Conservation (phyloP, 768 basidiomycete species). For the Leccinellum albellum region DNA sequence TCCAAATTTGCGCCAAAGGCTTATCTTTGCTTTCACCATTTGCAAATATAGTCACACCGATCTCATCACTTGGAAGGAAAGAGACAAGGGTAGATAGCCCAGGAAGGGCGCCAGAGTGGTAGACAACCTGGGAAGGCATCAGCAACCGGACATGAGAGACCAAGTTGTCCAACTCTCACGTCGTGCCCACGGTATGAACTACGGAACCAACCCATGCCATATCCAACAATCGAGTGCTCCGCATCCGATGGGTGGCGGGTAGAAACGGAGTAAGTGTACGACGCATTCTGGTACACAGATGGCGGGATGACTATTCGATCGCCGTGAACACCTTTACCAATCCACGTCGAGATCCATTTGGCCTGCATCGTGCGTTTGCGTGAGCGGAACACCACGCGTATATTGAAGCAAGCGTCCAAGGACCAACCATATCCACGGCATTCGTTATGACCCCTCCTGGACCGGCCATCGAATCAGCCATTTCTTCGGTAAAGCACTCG, state of each 20-base stretch:
- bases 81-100: constrained; percentile 31
- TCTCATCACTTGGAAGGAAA: constrained; percentile 34
- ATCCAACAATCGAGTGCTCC: constrained; percentile 32
- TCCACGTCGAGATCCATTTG: constrained; percentile 36
- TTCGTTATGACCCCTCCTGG: constrained; percentile 43
- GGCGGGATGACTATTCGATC: constrained; percentile 34
- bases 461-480: constrained; percentile 30
- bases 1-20: constrained; percentile 3
- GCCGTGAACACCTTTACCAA: constrained; percentile 32
- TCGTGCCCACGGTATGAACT: constrained; percentile 39
- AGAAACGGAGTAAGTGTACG: constrained; percentile 30
- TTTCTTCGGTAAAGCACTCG: constrained; percentile 26
- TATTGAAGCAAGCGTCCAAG: not conserved
- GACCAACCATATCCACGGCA: constrained; percentile 40
- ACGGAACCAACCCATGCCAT: constrained; percentile 43
- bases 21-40: constrained; percentile 25
- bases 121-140: constrained; percentile 27
- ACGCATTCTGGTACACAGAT: constrained; percentile 26
- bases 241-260: constrained; percentile 5
- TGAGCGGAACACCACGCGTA: not conserved
- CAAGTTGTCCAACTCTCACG: constrained; percentile 20
- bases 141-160: not conserved
- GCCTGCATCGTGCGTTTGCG: constrained; percentile 22
- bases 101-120: constrained; percentile 33
- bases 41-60: constrained; percentile 36